Base-by-base conservation (phyloP, 2,329 filamentous ascomycete genomes). In the Cryphonectria japonica region DNA sequence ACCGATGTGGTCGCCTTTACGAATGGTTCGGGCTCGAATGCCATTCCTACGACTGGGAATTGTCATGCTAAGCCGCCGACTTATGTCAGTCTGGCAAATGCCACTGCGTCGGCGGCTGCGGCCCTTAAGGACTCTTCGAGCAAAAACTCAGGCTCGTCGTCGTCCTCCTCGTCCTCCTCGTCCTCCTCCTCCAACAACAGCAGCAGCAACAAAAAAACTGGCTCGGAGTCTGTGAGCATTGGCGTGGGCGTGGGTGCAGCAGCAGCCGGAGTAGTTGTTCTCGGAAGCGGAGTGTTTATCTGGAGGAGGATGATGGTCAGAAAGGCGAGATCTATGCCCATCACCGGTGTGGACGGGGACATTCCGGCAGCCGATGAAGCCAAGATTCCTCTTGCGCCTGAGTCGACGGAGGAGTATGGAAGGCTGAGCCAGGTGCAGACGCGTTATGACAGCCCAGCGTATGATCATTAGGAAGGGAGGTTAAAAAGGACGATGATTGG, bases 341-440 rank as follows among this genome's bases (percentile, higher is more conserved):
- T 59, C 26, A 0, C 11, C 16, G 54, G 54, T 16, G 54, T 14
- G 13, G 54, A 60, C 26, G 6, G 11, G 54, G 32, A 60, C 2
- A 19, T 60, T 16, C 8, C 59, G 34, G 34, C 59, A 2, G 34
- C 16, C 9, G 59, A 62, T 22, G 59, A 62, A 26, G 32, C 34
- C 19, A 41, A 62, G 59, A 22, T 62, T 5, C 32, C 59, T 62
- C 59, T 62, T 41, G 26, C n/a, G 59, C 59, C 59, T 5, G 59
- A 62, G 59, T 29, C 54, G 59, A 62, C 59, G 4, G 54, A 61
- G 59, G 59, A 62, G n/a, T 62, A 39, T 62, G 59, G 59, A 13
- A 62, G 59, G 19, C 37, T 62, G 59, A 41, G 37, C 59, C 59
- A 62, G 59, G 19, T 41, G 34, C 32, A 37, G 19, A 41, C 34